Percentiles rank a stretch among this genome's conserved stretches.
Evolutionary conservation across 2,329 filamentous ascomycete genomes (phyloP).

Genomic region (Cercospora beticola): DNA sequence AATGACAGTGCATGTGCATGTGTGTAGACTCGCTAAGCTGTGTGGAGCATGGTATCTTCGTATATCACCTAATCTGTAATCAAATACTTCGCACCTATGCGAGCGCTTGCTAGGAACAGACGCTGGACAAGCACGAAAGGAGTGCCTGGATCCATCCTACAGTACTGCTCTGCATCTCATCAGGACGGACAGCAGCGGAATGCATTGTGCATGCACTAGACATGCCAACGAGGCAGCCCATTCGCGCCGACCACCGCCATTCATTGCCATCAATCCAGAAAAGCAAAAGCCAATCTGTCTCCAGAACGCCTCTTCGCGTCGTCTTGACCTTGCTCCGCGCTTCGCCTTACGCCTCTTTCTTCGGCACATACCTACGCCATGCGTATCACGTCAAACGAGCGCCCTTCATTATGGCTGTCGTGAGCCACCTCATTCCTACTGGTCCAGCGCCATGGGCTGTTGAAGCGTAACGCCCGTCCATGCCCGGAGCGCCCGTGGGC

Average conservation of each 20-base stretch:
- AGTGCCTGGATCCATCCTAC: background rate
- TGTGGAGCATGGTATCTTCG: background rate
- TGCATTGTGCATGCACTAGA: background rate
- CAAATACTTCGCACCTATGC: background rate
- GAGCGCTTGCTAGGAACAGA: slow-evolving; percentile 3
- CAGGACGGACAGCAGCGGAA: background rate
- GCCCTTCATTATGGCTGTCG: background rate
- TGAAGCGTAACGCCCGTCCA: background rate
- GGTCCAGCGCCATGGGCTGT: slow-evolving; percentile 1
- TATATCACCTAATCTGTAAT: slow-evolving; percentile 3
- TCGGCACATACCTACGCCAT: slow-evolving; percentile 5
- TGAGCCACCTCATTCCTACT: background rate
- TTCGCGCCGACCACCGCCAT: background rate
- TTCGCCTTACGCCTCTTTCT: slow-evolving; percentile 2
- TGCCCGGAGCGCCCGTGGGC: slow-evolving; percentile 4
- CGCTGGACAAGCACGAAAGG: background rate
- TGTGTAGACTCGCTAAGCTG: background rate
- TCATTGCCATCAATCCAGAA: background rate
- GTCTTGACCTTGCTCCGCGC: background rate
- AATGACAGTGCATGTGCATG: background rate
- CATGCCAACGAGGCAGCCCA: background rate
- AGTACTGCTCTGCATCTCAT: background rate
- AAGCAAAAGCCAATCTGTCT: background rate
- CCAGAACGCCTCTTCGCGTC: background rate
- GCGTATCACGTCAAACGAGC: background rate